phyloP scores from a whole-genome alignment of 345 rosid species.

The Brassica incana region DNA sequence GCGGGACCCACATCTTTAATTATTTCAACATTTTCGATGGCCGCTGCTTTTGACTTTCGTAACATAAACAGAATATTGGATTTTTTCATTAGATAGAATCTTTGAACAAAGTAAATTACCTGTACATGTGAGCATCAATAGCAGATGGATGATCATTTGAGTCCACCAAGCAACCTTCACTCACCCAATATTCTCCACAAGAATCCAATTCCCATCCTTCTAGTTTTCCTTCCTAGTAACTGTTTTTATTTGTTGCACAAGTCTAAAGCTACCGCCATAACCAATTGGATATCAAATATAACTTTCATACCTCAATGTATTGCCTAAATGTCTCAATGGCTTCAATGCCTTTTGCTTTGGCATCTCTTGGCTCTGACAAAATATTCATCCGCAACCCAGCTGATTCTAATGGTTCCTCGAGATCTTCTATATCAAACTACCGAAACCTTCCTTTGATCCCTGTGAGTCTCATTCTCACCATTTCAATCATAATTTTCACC shows the following conservation, averaged over 20 bases:
- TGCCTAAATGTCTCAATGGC: slow-evolving; percentile 73
- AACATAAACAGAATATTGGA: neutral
- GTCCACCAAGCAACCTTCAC: slow-evolving; percentile 89
- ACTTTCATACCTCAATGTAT: slow-evolving; percentile 56
- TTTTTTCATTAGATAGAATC: neutral
- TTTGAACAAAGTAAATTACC: slow-evolving; percentile 41
- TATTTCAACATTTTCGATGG: too few relatives aligned
- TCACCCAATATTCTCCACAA: slow-evolving; percentile 94
- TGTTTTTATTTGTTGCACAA: neutral
- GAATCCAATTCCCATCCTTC: slow-evolving; percentile 83
- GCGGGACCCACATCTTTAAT: too few relatives aligned
- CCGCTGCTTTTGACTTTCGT: too few relatives aligned
- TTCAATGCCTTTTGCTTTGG: slow-evolving; percentile 67
- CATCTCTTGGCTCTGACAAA: slow-evolving; percentile 64
- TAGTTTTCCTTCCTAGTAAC: slow-evolving; percentile 59
- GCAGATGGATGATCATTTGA: slow-evolving; percentile 66
- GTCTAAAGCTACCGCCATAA: neutral
- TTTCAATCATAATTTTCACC: slow-evolving; percentile 82
- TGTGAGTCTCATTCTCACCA: slow-evolving; percentile 75
- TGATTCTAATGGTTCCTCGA: slow-evolving; percentile 70
- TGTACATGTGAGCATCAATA: slow-evolving; percentile 89
- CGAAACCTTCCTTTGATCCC: slow-evolving; percentile 74
- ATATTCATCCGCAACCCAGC: slow-evolving; percentile 73
- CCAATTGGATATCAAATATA: neutral
- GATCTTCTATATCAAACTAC: slow-evolving; percentile 66